Base-by-base conservation (phyloP, 768 basidiomycete species). In the Tricholoma matsutake region DNA sequence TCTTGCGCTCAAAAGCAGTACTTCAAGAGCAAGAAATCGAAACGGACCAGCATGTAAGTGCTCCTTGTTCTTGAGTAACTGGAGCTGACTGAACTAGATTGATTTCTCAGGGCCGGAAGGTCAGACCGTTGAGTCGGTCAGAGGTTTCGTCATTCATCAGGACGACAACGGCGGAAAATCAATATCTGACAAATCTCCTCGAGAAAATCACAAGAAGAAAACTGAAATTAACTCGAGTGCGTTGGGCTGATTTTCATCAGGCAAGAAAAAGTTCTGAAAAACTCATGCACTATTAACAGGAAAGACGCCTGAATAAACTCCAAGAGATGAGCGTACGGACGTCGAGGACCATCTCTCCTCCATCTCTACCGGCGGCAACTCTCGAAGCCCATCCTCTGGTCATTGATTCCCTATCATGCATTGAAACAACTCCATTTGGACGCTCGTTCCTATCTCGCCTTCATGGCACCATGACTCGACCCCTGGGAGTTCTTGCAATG, bases 381-480 rank as follows among this genome's bases (percentile, higher is more conserved):
- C 63, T 69, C 0, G 64, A 69, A 22, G 68, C 72, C 16, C 71
- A 76, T 55, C 61, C 72, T 20, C 67, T 75, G 49, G 72, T 79
- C 20, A 66, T 89, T 34, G 77, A 85, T 47, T 82, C 82, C 0
- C 77, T 93, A 9, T 75, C 82, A 37, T 67, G 67, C 25, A 86
- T 92, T 54, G 71, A 74, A 61, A 86, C 83, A 7, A 92, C 90
- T 8, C 85, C 81, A 2, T 91, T 85, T 70, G 78, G 80, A 59
- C 75, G 71, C 61, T 91, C 89, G 0, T 91, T 93, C 63, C 72
- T 86, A 35, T 84, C 86, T 53, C 85, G 91, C 13, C 68, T 91
- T 11, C 76, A 80, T 53, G 87, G 87, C 20, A 71, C 72, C 43
- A 64, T 68, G 37, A 58, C 63, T 13, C 66, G 66, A 10, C 72